These are phyloP conservation scores for Emmonsiellopsis sp. DNA, from an alignment of 2,329 filamentous ascomycete species.

Conservation along the genomic window DNA sequence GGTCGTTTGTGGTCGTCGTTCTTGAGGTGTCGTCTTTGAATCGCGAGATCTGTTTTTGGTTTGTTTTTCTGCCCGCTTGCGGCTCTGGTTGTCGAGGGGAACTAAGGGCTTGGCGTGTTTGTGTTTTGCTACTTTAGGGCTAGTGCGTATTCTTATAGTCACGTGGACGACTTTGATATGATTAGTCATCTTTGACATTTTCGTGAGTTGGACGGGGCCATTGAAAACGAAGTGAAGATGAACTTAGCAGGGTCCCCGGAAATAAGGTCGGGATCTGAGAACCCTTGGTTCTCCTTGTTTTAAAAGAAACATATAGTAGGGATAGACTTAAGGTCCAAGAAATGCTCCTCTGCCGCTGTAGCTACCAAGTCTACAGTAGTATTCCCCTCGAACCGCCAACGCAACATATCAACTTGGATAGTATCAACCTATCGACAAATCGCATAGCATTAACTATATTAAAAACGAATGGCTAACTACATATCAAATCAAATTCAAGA, in stretches of 20 bases:
- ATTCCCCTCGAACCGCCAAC: no score
- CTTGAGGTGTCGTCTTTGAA: not conserved
- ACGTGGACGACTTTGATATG: not conserved
- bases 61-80: conserved; percentile 1
- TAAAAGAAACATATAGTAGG: no score
- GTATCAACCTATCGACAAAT: not conserved
- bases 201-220: no score
- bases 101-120: conserved; percentile 2
- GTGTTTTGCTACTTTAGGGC: not conserved
- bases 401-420: not conserved
- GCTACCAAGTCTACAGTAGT: no score
- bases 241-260: not conserved
- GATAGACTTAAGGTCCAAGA: no score
- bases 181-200: no score
- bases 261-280: no score
- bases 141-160: not conserved
- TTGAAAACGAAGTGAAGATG: no score
- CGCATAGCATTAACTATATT: not conserved
- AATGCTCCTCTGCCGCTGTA: no score
- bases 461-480: not conserved
- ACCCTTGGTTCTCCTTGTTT: no score
- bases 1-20: not conserved
- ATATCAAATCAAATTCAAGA: not conserved
- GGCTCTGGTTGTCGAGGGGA: conserved; percentile 1
- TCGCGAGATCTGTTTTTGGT: not conserved